Evolutionary conservation across 352 stramenopile species (phyloP).

Genomic region (Blastocystis sp.): DNA sequence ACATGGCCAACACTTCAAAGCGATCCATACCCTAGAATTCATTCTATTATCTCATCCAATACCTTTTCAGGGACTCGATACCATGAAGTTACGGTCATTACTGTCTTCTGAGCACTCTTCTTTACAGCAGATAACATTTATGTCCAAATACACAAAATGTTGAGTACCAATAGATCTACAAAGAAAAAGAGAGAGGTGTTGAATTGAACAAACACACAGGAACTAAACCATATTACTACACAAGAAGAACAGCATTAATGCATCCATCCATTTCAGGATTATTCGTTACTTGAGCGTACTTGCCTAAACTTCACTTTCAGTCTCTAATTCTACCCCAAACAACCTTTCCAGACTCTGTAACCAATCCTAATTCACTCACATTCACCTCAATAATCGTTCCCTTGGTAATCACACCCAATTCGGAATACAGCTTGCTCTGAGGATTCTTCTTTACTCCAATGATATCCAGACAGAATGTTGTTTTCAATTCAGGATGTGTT

Average conservation of each 20-base stretch:
- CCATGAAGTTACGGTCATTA: conserved; percentile 55
- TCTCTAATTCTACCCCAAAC: conserved; percentile 87
- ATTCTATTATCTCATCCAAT: not conserved
- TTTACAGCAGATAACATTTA: conserved; percentile 8
- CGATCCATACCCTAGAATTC: conserved; percentile 54
- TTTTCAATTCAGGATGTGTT: conserved; percentile 99
- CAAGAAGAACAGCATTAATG: conserved; percentile 95
- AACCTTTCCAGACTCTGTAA: conserved; percentile 97
- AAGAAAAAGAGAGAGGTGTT: not conserved
- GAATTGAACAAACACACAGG: not conserved
- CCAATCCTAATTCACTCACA: conserved; percentile 94
- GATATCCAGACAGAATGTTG: conserved; percentile 98
- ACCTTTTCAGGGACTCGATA: conserved; percentile 46
- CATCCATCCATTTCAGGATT: conserved; percentile 98
- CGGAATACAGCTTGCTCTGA: conserved; percentile 86
- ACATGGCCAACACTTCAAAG: conserved; percentile 59
- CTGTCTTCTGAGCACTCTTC: conserved; percentile 38
- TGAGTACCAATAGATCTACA: not conserved
- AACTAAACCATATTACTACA: conserved; percentile 73
- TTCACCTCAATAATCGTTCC: conserved; percentile 96
- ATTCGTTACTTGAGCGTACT: conserved; percentile 98
- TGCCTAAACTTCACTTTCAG: conserved; percentile 46
- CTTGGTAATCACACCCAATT: conserved; percentile 98
- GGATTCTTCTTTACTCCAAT: conserved; percentile 99
- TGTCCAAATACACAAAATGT: not conserved